A percentile compares a stretch with the other conserved stretches of the same genome.
These are phyloP conservation scores for Globisporangium echinulatum DNA, from an alignment of 352 stramenopile species.

Conservation along the genomic window DNA sequence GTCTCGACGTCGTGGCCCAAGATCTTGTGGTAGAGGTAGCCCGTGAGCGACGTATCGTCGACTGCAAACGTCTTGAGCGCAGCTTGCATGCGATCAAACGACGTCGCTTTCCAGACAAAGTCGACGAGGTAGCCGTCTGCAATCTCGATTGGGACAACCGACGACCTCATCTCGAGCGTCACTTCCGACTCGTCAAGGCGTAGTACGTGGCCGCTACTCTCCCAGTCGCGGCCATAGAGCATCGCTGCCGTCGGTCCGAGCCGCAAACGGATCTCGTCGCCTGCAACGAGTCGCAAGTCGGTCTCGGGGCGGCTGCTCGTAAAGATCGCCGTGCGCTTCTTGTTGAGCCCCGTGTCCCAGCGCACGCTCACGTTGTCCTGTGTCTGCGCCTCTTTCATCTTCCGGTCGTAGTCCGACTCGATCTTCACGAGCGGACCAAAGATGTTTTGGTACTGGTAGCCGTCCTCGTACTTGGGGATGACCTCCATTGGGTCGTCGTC, in stretches of 20 bases:
- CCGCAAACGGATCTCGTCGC: constrained; percentile 96
- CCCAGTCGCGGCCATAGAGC: constrained; percentile 87
- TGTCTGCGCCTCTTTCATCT: constrained; percentile 97
- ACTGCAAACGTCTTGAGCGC: constrained; percentile 98
- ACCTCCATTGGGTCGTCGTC: constrained; percentile 87
- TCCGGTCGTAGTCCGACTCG: constrained; percentile 99
- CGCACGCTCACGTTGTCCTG: constrained; percentile 91
- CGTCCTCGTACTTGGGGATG: constrained; percentile 94
- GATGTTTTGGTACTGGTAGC: constrained; percentile 99
- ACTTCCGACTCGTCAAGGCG: constrained; percentile 81
- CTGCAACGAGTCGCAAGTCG: constrained; percentile 90
- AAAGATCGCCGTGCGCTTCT: constrained; percentile 96
- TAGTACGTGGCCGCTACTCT: constrained; percentile 93
- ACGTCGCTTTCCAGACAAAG: constrained; percentile 99
- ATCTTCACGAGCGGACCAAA: constrained; percentile 99
- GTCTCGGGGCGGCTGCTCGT: constrained; percentile 86
- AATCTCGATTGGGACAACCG: constrained; percentile 88
- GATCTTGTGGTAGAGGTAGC: constrained; percentile 99
- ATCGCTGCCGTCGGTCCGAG: constrained; percentile 78
- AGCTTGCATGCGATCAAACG: constrained; percentile 98
- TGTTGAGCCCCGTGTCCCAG: constrained; percentile 96
- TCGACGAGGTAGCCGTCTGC: constrained; percentile 95
- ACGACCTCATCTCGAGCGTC: constrained; percentile 80
- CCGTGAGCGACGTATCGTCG: constrained; percentile 97
- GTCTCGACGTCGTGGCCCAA: constrained; percentile 96